Base-by-base conservation (phyloP, 768 basidiomycete species). In the Lyophyllum decastes region DNA sequence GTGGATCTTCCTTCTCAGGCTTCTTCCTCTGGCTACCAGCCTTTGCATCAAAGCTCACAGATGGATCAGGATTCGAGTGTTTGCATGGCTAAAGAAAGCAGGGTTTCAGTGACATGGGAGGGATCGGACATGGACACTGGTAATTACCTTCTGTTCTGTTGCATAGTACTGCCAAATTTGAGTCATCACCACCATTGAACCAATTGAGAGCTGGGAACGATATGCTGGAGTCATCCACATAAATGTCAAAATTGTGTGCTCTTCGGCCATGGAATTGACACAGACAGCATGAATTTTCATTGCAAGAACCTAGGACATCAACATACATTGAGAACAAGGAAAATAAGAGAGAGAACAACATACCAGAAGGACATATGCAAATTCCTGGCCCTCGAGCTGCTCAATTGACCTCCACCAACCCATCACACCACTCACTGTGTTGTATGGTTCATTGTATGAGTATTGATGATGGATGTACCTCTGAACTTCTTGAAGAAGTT, bases 251-350 rank as follows among this genome's bases (percentile, higher is more conserved):
- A 64, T 68, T 11, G 71, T 71, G 17, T 66, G 61, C 54, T 73
- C 72, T 45, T 72, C 71, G 6, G 69, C 56, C 71, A 73, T 73
- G 0, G 70, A 73, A 54, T 71, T 72, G n/a, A 64, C 69, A 12
- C 65, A 54, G 30, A 70, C 62, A 0, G 68, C 55, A 52, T 67
- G 70, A n/a, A 72, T 59, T 53, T 66, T 67, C n/a, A 68, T 54
- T 46, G 64, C 66, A 17, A 67, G 57, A 40, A 54, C 49, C 64
- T 69, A n/a, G n/a, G n/a, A n/a, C n/a, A 43, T 21, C 34, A 22
- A 52, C 10, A 50, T 25, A 41, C 24, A 54, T 49, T 14, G 46
- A 33, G 17, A 33, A 14, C 22, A 30, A 50, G 35, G 47, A n/a
- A n/a, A n/a, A n/a, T n/a, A 47, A 16, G 49, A 45, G 24, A 24